A percentile compares a stretch with the other conserved stretches of the same genome.
phyloP scores from a whole-genome alignment of 1,139 yeast genomes.

The Lodderomyces metapsilosis region DNA sequence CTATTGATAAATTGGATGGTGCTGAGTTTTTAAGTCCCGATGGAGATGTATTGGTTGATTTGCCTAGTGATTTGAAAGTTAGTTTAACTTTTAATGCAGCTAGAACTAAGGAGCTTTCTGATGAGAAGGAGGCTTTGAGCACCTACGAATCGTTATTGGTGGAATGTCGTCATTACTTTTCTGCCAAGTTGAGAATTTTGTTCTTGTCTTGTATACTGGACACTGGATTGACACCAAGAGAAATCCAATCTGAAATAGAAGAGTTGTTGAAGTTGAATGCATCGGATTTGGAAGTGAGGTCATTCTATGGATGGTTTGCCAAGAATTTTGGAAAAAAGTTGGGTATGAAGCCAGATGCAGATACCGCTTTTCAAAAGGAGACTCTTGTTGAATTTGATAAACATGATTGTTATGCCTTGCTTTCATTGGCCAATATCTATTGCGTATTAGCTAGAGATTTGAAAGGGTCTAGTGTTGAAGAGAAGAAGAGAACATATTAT shows the following conservation, averaged over 20 bases:
- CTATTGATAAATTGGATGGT: constrained; percentile 30
- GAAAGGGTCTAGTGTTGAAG: constrained; percentile 51
- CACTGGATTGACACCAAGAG: constrained; percentile 33
- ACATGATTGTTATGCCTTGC: constrained; percentile 86
- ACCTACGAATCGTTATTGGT: constrained; percentile 56
- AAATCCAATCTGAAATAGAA: constrained; percentile 53
- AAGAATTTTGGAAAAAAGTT: constrained; percentile 58
- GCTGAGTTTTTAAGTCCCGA: constrained; percentile 22
- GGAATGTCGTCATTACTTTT: constrained; percentile 67
- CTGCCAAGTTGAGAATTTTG: constrained; percentile 72
- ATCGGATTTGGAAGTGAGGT: constrained; percentile 76
- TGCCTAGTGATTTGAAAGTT: constrained; percentile 35
- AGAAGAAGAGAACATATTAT: constrained; percentile 74
- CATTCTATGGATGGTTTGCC: constrained; percentile 90
- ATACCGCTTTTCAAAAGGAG: constrained; percentile 78
- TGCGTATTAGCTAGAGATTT: constrained; percentile 78
- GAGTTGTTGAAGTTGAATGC: constrained; percentile 53
- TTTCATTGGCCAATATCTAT: constrained; percentile 88
- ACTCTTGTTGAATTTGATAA: constrained; percentile 80
- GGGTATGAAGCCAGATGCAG: constrained; percentile 58
- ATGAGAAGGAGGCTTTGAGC: constrained; percentile 44
- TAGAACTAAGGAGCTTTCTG: constrained; percentile 53
- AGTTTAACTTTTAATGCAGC: constrained; percentile 64
- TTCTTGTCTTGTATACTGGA: constrained; percentile 44
- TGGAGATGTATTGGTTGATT: constrained; percentile 26